Base-by-base conservation (phyloP, 495 filamentous ascomycete species). In the Podospora bellae-mahoneyi region DNA sequence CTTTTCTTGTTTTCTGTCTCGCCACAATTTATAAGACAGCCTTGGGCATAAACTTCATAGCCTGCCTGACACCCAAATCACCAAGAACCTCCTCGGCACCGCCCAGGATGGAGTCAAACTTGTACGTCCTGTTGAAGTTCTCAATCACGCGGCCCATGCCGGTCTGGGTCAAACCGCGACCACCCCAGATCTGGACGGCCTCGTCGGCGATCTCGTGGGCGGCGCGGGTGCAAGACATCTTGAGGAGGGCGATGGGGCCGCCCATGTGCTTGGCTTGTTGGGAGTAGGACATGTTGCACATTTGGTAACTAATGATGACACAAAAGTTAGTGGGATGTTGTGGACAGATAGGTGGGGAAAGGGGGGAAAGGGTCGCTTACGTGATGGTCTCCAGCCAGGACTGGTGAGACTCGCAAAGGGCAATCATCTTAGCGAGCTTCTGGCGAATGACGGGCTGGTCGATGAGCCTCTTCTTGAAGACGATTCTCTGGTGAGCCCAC, bases 371-470 rank as follows among this genome's bases (percentile, higher is more conserved):
- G 15, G 30, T 5, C 5, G 16, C 65, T 5, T 68, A 75, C 61
- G 78, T 90, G 71, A 95, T 88, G 28, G 85, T 86, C 77, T 96
- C 92, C 23, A 95, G 86, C 92, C 92, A 96, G 32, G 92, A 85
- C 76, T 96, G 92, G 79, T 91, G 89, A 19, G 91, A 82, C 73
- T 96, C 92, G 69, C 86, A 85, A 55, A 91, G 86, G 18, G 90
- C 87, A 68, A 96, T 95, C 91, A 96, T 94, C 75, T 91, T 91
- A 30, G 92, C 92, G 66, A 95, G 87, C 81, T 96, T 95, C 71
- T 91, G 90, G 16, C 92, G 86, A 72, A 96, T 93, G n/a, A 90
- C 90, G 18, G 92, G 91, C 72, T 95, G 91, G 70, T 93, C 89
- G 68, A 93, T 86, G 48, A 96, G 83, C 27, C 87, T 88, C 84